phyloP scores from a whole-genome alignment of 331 rosid species.

The Dryas integrifolia region DNA sequence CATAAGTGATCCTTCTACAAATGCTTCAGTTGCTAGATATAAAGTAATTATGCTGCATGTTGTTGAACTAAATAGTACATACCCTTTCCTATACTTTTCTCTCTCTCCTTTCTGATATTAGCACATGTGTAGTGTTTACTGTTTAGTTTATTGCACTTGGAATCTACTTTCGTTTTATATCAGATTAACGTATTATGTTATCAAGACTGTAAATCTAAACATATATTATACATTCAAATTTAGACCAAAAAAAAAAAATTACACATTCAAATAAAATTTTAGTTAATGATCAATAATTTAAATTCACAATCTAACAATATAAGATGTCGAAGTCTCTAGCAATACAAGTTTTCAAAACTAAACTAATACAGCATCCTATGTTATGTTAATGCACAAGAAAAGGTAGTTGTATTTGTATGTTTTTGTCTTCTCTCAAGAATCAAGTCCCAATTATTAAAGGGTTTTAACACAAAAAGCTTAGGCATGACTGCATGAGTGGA shows the following conservation, averaged over 20 bases:
- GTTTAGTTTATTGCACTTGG: not conserved
- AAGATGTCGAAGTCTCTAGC: not conserved
- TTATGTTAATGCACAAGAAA: not conserved
- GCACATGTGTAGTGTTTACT: not conserved
- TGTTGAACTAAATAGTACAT: not conserved
- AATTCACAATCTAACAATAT: not conserved
- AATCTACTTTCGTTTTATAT: not conserved
- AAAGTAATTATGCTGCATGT: not conserved
- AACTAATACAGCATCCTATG: too few species aligned
- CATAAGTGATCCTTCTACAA: conserved; percentile 4
- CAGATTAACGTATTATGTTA: not conserved
- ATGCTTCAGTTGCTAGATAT: not conserved
- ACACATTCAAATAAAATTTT: not conserved
- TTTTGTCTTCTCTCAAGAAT: conserved; percentile 12
- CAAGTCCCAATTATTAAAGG: conserved; percentile 6
- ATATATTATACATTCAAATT: not conserved
- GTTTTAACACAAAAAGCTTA: not conserved
- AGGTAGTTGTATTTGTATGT: not conserved
- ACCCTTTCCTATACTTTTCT: not conserved
- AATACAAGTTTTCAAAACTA: too few species aligned
- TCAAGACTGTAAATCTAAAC: not conserved
- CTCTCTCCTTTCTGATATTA: not conserved
- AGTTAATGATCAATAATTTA: not conserved
- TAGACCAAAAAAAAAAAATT: too few species aligned
- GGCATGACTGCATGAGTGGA: conserved; percentile 18